Evolutionary conservation across 805 yeast genomes (phyloP), one percentile per base, ranked within the genome.

Genomic region (Nakazawaea sp.): DNA sequence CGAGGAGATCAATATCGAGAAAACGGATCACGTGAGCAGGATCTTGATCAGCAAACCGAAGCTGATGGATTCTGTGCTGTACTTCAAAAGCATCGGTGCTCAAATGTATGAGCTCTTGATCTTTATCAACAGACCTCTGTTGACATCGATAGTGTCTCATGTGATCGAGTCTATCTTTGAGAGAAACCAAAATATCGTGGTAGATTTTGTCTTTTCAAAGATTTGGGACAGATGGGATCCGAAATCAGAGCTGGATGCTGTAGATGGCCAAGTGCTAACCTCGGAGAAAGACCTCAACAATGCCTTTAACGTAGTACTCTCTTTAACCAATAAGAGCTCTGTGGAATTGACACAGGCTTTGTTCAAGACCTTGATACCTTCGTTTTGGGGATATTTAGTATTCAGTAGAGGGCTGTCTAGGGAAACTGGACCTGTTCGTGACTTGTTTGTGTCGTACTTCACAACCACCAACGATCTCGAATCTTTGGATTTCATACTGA

Each of bases 1-100:
- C 37, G 90, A 81, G 39, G 78, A 75, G 10, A 57, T 87, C 11
- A 78, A 78, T 44, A 56, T 78, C n/a, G 76, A 74, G 23, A 81
- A 77, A 45, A 64, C 85, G 33, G 76, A 75, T 19, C 72, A 78
- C 40, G 82, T 85, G 1, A 74, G 83, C n/a, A 70, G 68, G 29
- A 66, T 86, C 2, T 54, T 90, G 12, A 53, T 81, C 20, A 38
- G 42, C n/a, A 78, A 78, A 42, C 96, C 97, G 0, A 59, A 57
- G 32, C 48, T 51, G 0, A 49, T 80, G 7, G 38, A 65, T 1
- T 62, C 76, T 1, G 55, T 51, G 0, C 64, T 53, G 0, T 90
- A 86, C 52, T 79, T 77, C 44, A 45, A 59, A 1, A 63, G 56
- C n/a, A 58, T 90, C 5, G 81, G 87, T 4, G 40, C 43, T 4